These are phyloP conservation scores for Entoloma clypeatum DNA, from an alignment of 1,284 basidiomycete species.

Conservation along the genomic window DNA sequence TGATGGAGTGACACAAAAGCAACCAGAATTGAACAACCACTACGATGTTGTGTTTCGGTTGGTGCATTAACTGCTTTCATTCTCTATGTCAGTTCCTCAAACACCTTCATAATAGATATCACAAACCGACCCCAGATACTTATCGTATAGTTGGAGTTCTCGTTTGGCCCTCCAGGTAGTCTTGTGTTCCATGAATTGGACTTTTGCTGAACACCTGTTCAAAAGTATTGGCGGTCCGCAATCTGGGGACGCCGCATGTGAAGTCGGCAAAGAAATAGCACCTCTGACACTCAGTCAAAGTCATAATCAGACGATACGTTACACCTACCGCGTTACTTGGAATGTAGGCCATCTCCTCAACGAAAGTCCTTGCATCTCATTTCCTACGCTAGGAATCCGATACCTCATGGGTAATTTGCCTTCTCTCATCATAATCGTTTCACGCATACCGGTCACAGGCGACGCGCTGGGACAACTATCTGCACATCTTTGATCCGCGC, in stretches of 20 bases:
- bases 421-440: not conserved
- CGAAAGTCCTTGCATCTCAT: conserved; percentile 1
- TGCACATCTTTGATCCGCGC: conserved; percentile 75
- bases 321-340: conserved; percentile 91
- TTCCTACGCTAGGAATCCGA: conserved; percentile 61
- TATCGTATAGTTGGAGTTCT: conserved; percentile 89
- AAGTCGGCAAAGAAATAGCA: conserved; percentile 36
- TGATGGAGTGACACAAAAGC: conserved; percentile 47
- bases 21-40: conserved; percentile 86
- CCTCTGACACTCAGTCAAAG: conserved; percentile 66
- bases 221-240: conserved; percentile 59
- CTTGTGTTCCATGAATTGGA: not conserved
- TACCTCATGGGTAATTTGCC: conserved; percentile 69
- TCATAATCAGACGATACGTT: conserved; percentile 67
- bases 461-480: conserved; percentile 95
- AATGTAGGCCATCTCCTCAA: conserved; percentile 45
- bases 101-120: conserved; percentile 56
- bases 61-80: conserved; percentile 15
- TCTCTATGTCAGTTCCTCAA: not conserved
- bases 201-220: conserved; percentile 11
- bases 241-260: conserved; percentile 38
- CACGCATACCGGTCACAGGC: conserved; percentile 47
- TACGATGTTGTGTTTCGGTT: conserved; percentile 81
- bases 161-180: conserved; percentile 82
- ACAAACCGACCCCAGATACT: conserved; percentile 62